phyloP scores from a whole-genome alignment of 371 early-diverging fungal species.

The Actinomortierella ambigua region DNA sequence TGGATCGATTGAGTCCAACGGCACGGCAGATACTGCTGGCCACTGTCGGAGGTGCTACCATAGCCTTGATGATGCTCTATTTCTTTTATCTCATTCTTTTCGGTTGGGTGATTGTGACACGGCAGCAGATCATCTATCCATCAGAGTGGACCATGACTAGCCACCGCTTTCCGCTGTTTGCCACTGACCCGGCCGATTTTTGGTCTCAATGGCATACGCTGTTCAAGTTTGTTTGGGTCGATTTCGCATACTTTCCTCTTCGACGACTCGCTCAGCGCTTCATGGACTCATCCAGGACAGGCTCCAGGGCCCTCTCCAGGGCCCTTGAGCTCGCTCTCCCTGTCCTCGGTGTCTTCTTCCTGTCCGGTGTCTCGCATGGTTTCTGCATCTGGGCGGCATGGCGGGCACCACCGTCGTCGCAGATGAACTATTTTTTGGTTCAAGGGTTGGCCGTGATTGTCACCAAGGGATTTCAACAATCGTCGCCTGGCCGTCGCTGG shows the following conservation, averaged over 20 bases:
- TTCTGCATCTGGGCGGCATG: constrained; percentile 25
- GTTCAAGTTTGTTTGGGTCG: too few relatives aligned
- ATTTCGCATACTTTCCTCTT: too few relatives aligned
- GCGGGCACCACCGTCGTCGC: constrained; percentile 28
- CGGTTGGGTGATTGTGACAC: constrained; percentile 8
- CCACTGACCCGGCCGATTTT: too few relatives aligned
- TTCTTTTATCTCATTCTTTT: constrained; percentile 10
- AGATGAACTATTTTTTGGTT: constrained; percentile 24
- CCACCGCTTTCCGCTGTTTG: too few relatives aligned
- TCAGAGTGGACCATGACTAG: too few relatives aligned
- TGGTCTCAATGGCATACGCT: too few relatives aligned
- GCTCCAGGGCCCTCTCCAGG: too few relatives aligned
- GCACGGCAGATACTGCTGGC: constrained; percentile 11
- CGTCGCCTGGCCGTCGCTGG: neutral
- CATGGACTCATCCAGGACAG: too few relatives aligned
- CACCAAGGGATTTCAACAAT: constrained; percentile 19
- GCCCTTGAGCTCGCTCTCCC: constrained; percentile 9
- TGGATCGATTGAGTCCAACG: constrained; percentile 1
- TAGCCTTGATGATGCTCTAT: constrained; percentile 15
- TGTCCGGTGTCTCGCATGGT: constrained; percentile 26
- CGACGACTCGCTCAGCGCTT: too few relatives aligned
- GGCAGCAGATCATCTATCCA: too few relatives aligned
- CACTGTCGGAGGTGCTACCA: constrained; percentile 1
- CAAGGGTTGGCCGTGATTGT: constrained; percentile 23
- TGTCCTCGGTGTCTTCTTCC: constrained; percentile 19